Evolutionary conservation across 495 filamentous ascomycete genomes (phyloP).

Genomic region (Jackrogersella multiformis): DNA sequence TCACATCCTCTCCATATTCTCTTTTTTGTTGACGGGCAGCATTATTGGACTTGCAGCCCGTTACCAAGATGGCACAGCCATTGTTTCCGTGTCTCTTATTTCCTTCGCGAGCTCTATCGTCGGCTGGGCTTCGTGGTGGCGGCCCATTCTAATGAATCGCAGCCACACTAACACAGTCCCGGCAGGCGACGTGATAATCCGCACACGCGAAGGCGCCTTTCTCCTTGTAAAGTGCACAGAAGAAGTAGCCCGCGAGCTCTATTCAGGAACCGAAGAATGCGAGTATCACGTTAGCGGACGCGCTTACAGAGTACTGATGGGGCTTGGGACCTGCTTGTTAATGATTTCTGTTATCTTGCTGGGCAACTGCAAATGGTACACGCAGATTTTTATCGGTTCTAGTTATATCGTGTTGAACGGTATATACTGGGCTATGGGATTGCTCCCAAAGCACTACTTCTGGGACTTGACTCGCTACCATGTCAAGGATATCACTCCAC

Average conservation of each 20-base stretch:
- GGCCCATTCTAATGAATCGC: conserved; percentile 60
- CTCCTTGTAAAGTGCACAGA: conserved; percentile 69
- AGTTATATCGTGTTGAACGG: conserved; percentile 69
- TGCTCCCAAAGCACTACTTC: conserved; percentile 57
- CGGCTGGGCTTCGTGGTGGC: conserved; percentile 65
- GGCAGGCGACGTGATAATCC: conserved; percentile 67
- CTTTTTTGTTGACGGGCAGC: conserved; percentile 59
- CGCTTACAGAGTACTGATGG: conserved; percentile 62
- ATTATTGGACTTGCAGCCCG: conserved; percentile 49
- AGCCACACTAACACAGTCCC: conserved; percentile 60
- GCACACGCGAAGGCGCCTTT: conserved; percentile 68
- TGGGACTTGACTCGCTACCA: conserved; percentile 63
- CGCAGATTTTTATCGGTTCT: conserved; percentile 66
- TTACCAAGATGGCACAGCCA: conserved; percentile 63
- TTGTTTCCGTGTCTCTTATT: conserved; percentile 58
- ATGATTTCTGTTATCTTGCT: conserved; percentile 70
- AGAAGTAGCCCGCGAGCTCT: conserved; percentile 71
- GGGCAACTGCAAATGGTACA: conserved; percentile 67
- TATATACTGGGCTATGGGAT: conserved; percentile 65
- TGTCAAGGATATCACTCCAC: conserved; percentile 49
- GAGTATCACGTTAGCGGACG: conserved; percentile 57
- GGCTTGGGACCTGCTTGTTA: conserved; percentile 65
- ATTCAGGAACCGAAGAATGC: conserved; percentile 67
- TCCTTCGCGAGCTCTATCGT: conserved; percentile 59
- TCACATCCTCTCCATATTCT: conserved; percentile 61